A percentile compares a stretch with the other conserved stretches of the same genome.
Evolutionary conservation across 352 stramenopile species (phyloP).

Genomic region (Lagenidium giganteum): DNA sequence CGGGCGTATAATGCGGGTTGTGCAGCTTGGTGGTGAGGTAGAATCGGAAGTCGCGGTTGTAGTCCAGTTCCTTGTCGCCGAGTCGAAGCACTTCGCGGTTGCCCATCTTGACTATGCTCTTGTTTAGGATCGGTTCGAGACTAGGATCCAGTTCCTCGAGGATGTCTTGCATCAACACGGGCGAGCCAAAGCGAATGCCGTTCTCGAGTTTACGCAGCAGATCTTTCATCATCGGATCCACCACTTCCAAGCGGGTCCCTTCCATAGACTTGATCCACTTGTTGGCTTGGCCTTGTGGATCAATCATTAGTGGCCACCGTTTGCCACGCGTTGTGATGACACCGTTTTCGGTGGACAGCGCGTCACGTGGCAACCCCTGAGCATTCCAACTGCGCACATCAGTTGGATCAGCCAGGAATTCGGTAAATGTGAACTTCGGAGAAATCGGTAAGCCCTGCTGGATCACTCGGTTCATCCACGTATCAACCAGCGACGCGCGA

Average conservation of each 20-base stretch:
- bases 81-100: constrained; percentile 88
- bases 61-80: constrained; percentile 93
- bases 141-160: constrained; percentile 91
- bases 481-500: constrained; percentile 58
- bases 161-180: constrained; percentile 92
- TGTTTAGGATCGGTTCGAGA: constrained; percentile 90
- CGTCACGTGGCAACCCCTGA: constrained; percentile 85
- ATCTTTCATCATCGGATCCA: constrained; percentile 93
- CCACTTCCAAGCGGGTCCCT: constrained; percentile 70
- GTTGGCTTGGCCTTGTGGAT: constrained; percentile 94
- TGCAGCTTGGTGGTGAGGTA: constrained; percentile 94
- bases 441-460: constrained; percentile 73
- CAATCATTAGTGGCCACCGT: constrained; percentile 94
- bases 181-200: constrained; percentile 88
- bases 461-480: constrained; percentile 81
- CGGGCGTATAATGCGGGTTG: constrained; percentile 92
- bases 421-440: constrained; percentile 81
- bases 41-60: constrained; percentile 90
- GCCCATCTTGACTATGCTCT: constrained; percentile 90
- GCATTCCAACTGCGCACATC: constrained; percentile 93
- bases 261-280: constrained; percentile 95
- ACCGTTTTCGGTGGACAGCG: constrained; percentile 92
- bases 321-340: constrained; percentile 91
- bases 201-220: constrained; percentile 90
- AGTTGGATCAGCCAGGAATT: constrained; percentile 88